These are phyloP conservation scores for Mucor mucedo DNA, from an alignment of 371 early-diverging fungal species.

Conservation along the genomic window DNA sequence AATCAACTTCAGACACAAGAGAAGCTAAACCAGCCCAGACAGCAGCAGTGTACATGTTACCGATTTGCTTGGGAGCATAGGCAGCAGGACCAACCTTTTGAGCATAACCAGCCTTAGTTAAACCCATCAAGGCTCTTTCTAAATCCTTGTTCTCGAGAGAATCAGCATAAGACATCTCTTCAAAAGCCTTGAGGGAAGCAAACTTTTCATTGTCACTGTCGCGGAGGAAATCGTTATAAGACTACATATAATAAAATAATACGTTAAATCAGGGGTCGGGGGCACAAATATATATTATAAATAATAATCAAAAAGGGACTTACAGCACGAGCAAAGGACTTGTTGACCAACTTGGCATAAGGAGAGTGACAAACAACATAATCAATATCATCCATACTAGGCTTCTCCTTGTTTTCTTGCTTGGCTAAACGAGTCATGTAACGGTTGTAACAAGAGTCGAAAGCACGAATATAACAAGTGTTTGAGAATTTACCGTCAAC, in stretches of 20 bases:
- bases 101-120: constrained; percentile 74
- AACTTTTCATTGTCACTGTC: constrained; percentile 72
- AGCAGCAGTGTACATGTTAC: constrained; percentile 97
- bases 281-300: neutral
- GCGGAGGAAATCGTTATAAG: constrained; percentile 88
- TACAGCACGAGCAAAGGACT: constrained; percentile 85
- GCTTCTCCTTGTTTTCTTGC: constrained; percentile 52
- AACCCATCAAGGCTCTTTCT: constrained; percentile 87
- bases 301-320: constrained; percentile 5
- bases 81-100: constrained; percentile 85
- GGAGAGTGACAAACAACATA: constrained; percentile 95
- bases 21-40: constrained; percentile 91
- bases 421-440: constrained; percentile 79
- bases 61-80: constrained; percentile 86
- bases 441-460: constrained; percentile 86
- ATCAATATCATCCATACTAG: constrained; percentile 75
- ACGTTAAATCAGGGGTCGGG: neutral
- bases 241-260: constrained; percentile 21
- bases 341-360: constrained; percentile 95
- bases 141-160: constrained; percentile 86
- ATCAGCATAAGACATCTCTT: constrained; percentile 63
- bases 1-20: constrained; percentile 76
- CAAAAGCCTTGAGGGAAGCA: constrained; percentile 65
- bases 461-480: constrained; percentile 90
- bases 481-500: constrained; percentile 95